Evolutionary conservation across 306 rosid genomes (phyloP).

Genomic region (Cicer pinnatifidum): DNA sequence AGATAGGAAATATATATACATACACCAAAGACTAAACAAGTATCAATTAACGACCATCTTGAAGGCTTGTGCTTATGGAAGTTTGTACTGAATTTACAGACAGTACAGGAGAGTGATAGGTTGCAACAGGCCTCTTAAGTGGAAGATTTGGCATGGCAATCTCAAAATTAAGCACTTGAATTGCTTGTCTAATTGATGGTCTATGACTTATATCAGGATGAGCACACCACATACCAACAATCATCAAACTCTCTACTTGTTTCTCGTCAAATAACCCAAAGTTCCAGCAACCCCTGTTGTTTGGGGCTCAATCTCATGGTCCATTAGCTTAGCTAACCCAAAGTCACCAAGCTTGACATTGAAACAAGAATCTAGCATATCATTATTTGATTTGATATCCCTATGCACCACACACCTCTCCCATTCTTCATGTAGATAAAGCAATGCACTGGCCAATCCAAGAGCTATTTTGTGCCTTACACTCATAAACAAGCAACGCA

Average conservation of each 20-base stretch:
- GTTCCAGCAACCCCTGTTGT: constrained; percentile 42
- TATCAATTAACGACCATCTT: constrained; percentile 19
- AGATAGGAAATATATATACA: too few relatives aligned
- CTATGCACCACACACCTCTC: constrained; percentile 29
- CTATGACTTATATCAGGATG: constrained; percentile 45
- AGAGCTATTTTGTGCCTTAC: constrained; percentile 17
- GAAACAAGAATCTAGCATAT: constrained; percentile 9
- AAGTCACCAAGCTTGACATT: constrained; percentile 24
- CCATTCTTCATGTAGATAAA: constrained; percentile 24
- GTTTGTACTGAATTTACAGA: neutral
- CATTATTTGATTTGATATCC: constrained; percentile 18
- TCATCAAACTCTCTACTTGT: constrained; percentile 17
- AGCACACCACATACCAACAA: constrained; percentile 47
- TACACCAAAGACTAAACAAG: neutral
- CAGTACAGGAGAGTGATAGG: constrained; percentile 19
- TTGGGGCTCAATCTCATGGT: constrained; percentile 41
- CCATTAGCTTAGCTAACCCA: constrained; percentile 19
- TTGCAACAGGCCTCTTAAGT: constrained; percentile 26
- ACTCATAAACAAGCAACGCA: neutral
- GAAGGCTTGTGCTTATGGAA: constrained; percentile 40
- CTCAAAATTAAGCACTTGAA: constrained; percentile 47
- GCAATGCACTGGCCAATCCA: neutral
- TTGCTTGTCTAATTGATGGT: constrained; percentile 43
- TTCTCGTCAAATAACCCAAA: constrained; percentile 40
- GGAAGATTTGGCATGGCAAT: constrained; percentile 43